Conservation (phyloP, 2,329 filamentous ascomycete genomes). For the Aureobasidium melanogenum region DNA sequence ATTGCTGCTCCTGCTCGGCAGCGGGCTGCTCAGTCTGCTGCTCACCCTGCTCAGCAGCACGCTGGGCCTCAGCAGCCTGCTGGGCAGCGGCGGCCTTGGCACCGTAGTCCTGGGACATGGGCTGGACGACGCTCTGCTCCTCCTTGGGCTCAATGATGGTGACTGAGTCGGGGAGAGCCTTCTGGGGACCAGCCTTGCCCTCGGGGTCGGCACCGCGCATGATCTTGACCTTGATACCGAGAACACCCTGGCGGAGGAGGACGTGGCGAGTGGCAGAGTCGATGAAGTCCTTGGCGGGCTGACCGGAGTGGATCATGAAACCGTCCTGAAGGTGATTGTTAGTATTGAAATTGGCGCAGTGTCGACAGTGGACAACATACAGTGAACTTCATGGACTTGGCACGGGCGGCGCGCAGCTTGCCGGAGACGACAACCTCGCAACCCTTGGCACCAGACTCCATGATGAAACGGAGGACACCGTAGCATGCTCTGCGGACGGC, state of each 20-base stretch:
- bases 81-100: slow-evolving; percentile 71
- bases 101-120: slow-evolving; percentile 97
- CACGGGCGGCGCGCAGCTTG: slow-evolving; percentile 97
- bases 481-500: slow-evolving; percentile 98
- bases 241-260: slow-evolving; percentile 97
- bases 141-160: slow-evolving; percentile 99
- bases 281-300: slow-evolving; percentile 99
- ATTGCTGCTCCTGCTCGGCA: slow-evolving; percentile 31
- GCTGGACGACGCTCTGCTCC: slow-evolving; percentile 89
- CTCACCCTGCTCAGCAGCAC: slow-evolving; percentile 50
- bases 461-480: slow-evolving; percentile 99
- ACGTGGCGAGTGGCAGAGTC: slow-evolving; percentile 98
- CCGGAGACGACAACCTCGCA: slow-evolving; percentile 99
- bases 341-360: not conserved
- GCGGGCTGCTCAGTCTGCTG: slow-evolving; percentile 37
- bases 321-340: slow-evolving; percentile 53
- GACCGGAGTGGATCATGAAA: slow-evolving; percentile 99
- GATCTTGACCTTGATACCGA: slow-evolving; percentile 99
- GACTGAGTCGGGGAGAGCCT: slow-evolving; percentile 95
- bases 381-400: slow-evolving; percentile 99
- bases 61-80: slow-evolving; percentile 55
- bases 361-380: slow-evolving; percentile 39
- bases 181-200: slow-evolving; percentile 96
- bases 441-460: slow-evolving; percentile 99
- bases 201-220: slow-evolving; percentile 99